phyloP scores from a whole-genome alignment of 2,329 filamentous ascomycete genomes.

The Ceratocystis albifundus region DNA sequence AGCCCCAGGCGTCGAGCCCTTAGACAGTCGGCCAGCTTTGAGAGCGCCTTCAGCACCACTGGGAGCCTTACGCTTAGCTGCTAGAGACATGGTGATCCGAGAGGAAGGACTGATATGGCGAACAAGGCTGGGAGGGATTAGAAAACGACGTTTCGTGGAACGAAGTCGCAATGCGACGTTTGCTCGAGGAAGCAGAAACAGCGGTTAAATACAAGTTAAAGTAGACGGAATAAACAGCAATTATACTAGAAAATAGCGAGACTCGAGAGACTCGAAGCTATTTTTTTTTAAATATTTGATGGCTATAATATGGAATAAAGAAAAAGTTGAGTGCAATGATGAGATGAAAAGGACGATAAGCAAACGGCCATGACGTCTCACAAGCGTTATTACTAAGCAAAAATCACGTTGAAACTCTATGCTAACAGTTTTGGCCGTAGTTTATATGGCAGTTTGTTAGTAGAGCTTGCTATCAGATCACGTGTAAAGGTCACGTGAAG shows the following conservation, averaged over 20 bases:
- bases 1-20: constrained; percentile 48
- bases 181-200: neutral
- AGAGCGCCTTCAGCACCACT: constrained; percentile 37
- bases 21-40: constrained; percentile 47
- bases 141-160: neutral
- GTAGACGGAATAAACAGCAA: neutral
- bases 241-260: neutral
- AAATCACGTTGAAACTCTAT: neutral
- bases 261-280: neutral
- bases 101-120: neutral
- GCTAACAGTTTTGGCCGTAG: constrained; percentile 1
- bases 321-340: neutral
- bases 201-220: neutral
- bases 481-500: neutral
- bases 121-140: neutral
- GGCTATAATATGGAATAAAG: neutral
- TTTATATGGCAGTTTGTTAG: neutral
- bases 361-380: constrained; percentile 3
- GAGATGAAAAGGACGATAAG: neutral
- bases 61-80: constrained; percentile 55
- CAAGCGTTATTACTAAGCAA: neutral
- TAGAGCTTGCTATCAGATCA: neutral
- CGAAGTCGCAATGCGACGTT: constrained; percentile 8
- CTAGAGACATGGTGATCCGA: constrained; percentile 42
- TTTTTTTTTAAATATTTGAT: neutral